These are phyloP conservation scores for Biancaea sappan DNA, from an alignment of 306 rosid genomes.

Conservation along the genomic window DNA sequence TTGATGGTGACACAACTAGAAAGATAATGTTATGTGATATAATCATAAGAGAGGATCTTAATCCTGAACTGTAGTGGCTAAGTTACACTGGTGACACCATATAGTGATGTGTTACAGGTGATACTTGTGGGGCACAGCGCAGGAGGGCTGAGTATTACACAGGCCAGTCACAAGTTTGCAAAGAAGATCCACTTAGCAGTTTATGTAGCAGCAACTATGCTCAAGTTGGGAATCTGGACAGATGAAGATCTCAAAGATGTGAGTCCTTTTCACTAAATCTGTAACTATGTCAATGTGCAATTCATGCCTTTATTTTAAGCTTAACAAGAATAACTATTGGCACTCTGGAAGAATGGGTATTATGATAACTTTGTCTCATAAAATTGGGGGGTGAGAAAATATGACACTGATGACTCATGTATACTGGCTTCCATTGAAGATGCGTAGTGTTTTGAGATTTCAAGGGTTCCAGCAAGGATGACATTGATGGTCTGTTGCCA, in stretches of 20 bases:
- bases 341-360: not conserved
- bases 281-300: not conserved
- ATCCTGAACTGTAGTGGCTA: not conserved
- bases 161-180: constrained; percentile 67
- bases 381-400: constrained; percentile 11
- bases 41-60: too few species aligned
- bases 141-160: constrained; percentile 83
- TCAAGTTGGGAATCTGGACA: constrained; percentile 53
- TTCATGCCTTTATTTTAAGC: not conserved
- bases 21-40: too few species aligned
- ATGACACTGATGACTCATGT: constrained; percentile 27
- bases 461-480: constrained; percentile 42
- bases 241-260: constrained; percentile 75
- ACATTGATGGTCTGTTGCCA: constrained; percentile 26
- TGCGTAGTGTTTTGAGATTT: not conserved
- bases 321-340: not conserved
- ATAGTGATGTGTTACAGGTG: constrained; percentile 47
- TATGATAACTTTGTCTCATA: not conserved
- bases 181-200: constrained; percentile 68
- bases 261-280: constrained; percentile 25
- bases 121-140: constrained; percentile 95
- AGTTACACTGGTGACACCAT: not conserved
- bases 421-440: constrained; percentile 23
- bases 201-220: constrained; percentile 94
- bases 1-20: too few species aligned